phyloP scores from a whole-genome alignment of 2,329 filamentous ascomycete species.

The Phoma sp. region DNA sequence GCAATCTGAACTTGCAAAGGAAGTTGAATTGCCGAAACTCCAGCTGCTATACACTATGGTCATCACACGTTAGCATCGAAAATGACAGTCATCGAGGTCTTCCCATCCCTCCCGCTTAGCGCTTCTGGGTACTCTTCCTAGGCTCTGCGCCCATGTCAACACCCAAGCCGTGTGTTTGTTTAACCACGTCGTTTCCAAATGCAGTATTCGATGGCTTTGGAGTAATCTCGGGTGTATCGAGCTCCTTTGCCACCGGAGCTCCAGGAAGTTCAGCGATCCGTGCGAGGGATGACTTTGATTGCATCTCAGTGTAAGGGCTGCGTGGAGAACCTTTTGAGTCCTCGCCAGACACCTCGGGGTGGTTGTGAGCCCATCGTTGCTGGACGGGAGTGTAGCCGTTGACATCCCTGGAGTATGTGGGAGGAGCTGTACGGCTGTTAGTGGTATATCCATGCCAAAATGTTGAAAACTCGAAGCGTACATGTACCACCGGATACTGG shows the following conservation, averaged over 20 bases:
- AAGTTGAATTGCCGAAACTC: background rate
- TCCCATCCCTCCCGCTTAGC: background rate
- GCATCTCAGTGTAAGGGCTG: slow-evolving; percentile 7
- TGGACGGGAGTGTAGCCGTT: background rate
- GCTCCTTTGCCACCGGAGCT: slow-evolving; percentile 1
- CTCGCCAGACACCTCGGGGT: slow-evolving; percentile 6
- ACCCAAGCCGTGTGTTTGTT: background rate
- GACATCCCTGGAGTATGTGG: slow-evolving; percentile 9
- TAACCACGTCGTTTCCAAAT: background rate
- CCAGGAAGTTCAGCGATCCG: slow-evolving; percentile 10
- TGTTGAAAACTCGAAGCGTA: no score
- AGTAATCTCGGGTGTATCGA: background rate
- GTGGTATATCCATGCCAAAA: no score
- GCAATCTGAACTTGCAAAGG: background rate
- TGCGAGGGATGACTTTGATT: slow-evolving; percentile 1
- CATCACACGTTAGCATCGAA: background rate
- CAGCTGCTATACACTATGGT: background rate
- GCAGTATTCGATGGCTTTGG: background rate
- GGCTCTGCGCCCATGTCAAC: background rate
- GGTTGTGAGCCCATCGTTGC: background rate
- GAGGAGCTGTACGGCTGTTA: background rate
- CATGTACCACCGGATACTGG: slow-evolving; percentile 5
- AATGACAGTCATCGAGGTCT: background rate
- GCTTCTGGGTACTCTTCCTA: background rate
- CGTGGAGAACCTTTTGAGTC: background rate